Conservation (phyloP, 2,329 filamentous ascomycete genomes). For the Juglanconis oblonga region DNA sequence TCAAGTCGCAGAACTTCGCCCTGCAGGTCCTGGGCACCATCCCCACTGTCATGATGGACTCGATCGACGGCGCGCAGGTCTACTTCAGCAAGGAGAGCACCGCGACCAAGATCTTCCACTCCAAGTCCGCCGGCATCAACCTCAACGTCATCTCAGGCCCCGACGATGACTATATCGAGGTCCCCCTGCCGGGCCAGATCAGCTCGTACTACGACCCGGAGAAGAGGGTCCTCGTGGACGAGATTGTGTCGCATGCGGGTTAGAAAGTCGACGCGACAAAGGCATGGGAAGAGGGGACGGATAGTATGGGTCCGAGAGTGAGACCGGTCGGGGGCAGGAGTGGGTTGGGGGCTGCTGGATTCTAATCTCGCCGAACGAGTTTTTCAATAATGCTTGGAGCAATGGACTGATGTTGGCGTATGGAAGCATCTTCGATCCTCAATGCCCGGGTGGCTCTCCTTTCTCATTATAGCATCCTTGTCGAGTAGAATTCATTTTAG, state of each 20-base stretch:
- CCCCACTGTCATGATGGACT: slow-evolving; percentile 86
- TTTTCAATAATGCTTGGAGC: not conserved
- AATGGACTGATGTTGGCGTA: not conserved
- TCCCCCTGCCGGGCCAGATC: slow-evolving; percentile 86
- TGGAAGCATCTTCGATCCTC: not conserved
- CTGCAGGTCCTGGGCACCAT: slow-evolving; percentile 85
- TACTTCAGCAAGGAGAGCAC: slow-evolving; percentile 82
- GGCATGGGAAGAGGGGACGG: not conserved
- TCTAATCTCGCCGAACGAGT: not conserved
- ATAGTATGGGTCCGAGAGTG: not conserved
- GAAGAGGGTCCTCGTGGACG: slow-evolving; percentile 75
- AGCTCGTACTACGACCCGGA: slow-evolving; percentile 68
- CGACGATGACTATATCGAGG: slow-evolving; percentile 82
- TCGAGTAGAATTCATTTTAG: not conserved
- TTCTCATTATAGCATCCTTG: not conserved
- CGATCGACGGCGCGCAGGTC: slow-evolving; percentile 83
- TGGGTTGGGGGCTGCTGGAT: not conserved
- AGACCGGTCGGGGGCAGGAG: not conserved
- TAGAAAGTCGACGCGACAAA: slow-evolving; percentile 36
- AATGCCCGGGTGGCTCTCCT: not conserved
- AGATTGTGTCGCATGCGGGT: slow-evolving; percentile 94
- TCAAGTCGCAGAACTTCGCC: slow-evolving; percentile 92
- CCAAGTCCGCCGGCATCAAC: slow-evolving; percentile 85
- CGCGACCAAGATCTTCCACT: slow-evolving; percentile 79
- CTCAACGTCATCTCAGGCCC: slow-evolving; percentile 72